Percentiles rank a stretch among this genome's conserved stretches.
phyloP scores from a whole-genome alignment of 176 grass and related monocot species.

The Triticum aestivum region IWGSC_CS_RefSeq_v2.1 NC_057812.1:658893078-658893577 shows the following conservation, averaged over 20 bases:
- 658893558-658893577: conserved; percentile 63
- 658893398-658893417: conserved; percentile 49
- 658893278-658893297: conserved; percentile 61
- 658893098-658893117: conserved; percentile 91
- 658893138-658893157: conserved; percentile 81
- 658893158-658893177: conserved; percentile 89
- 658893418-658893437: conserved; percentile 63
- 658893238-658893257: conserved; percentile 16
- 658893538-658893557: conserved; percentile 60
- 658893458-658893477: conserved; percentile 61
- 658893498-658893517: conserved; percentile 57
- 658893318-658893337: conserved; percentile 75
- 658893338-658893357: conserved; percentile 65
- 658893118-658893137: conserved; percentile 66
- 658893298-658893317: conserved; percentile 58
- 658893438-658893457: conserved; percentile 63
- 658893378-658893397: conserved; percentile 70
- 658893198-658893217: not conserved
- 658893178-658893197: conserved; percentile 74
- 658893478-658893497: conserved; percentile 40
- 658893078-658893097: conserved; percentile 95
- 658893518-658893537: conserved; percentile 61
- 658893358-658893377: conserved; percentile 67
- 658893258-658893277: conserved; percentile 52
- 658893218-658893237: not conserved